Evolutionary conservation across 352 stramenopile species (phyloP).

Genomic region (Blastocystis sp.): DNA sequence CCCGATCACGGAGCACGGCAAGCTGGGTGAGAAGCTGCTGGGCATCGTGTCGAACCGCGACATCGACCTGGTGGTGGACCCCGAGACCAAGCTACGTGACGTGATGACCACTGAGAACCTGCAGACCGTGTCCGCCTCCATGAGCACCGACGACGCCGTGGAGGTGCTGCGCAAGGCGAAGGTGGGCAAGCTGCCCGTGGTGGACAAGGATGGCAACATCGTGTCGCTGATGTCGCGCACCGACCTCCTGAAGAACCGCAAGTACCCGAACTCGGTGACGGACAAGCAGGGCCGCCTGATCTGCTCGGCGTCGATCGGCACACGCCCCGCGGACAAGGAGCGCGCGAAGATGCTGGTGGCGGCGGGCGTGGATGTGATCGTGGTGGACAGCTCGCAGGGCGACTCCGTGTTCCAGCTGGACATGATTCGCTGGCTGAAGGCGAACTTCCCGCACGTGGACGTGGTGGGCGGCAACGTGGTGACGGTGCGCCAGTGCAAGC

Average conservation of each 20-base stretch:
- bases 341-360: constrained; percentile 83
- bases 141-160: constrained; percentile 75
- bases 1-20: constrained; percentile 94
- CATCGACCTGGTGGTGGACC: constrained; percentile 96
- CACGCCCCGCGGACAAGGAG: constrained; percentile 89
- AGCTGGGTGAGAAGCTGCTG: constrained; percentile 91
- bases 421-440: constrained; percentile 86
- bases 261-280: constrained; percentile 93
- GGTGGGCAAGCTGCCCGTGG: constrained; percentile 98
- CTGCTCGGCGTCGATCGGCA: constrained; percentile 95
- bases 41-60: constrained; percentile 98
- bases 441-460: constrained; percentile 87
- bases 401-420: constrained; percentile 92
- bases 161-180: constrained; percentile 91
- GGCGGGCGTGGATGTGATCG: constrained; percentile 95
- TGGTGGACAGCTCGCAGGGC: constrained; percentile 98
- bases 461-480: constrained; percentile 99
- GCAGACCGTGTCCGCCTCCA: constrained; percentile 74
- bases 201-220: constrained; percentile 94
- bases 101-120: constrained; percentile 80
- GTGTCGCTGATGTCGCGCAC: constrained; percentile 94
- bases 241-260: constrained; percentile 94
- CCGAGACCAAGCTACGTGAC: constrained; percentile 79
- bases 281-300: constrained; percentile 92
- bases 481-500: constrained; percentile 91